phyloP scores from a whole-genome alignment of 805 yeast genomes.

The Candida oleophila region DNA sequence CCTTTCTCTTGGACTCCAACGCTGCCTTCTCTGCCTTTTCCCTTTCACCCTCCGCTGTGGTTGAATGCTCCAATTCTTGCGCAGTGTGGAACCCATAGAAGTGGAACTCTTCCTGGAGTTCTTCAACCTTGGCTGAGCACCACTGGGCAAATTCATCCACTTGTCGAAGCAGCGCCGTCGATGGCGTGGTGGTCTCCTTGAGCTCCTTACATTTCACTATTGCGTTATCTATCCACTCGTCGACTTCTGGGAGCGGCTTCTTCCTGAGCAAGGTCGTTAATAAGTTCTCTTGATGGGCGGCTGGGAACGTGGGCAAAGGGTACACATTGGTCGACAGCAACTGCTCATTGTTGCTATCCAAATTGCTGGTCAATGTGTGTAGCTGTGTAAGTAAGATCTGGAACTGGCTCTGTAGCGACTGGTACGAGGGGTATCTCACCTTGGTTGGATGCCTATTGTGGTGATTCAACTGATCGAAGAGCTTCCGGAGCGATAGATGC shows the following conservation, averaged over 20 bases:
- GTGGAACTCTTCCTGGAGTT: slow-evolving; percentile 52
- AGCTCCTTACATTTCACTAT: slow-evolving; percentile 19
- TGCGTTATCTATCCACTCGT: slow-evolving; percentile 68
- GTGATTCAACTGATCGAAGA: slow-evolving; percentile 35
- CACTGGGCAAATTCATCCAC: slow-evolving; percentile 70
- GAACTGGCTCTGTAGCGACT: slow-evolving; percentile 78
- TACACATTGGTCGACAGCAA: slow-evolving; percentile 71
- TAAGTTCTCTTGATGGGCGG: slow-evolving; percentile 78
- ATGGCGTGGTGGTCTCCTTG: slow-evolving; percentile 16
- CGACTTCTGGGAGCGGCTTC: slow-evolving; percentile 87
- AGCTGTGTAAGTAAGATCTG: slow-evolving; percentile 82
- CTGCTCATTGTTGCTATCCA: slow-evolving; percentile 58
- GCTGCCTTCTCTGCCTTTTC: slow-evolving; percentile 22
- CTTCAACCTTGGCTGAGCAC: slow-evolving; percentile 58
- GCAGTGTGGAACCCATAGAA: slow-evolving; percentile 62
- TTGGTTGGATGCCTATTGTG: slow-evolving; percentile 35
- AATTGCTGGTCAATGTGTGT: slow-evolving; percentile 67
- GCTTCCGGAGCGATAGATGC: slow-evolving; percentile 37
- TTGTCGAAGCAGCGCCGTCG: slow-evolving; percentile 21
- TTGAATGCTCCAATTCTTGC: slow-evolving; percentile 39
- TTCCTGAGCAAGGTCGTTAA: slow-evolving; percentile 83
- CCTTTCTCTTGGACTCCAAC: slow-evolving; percentile 16
- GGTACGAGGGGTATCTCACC: slow-evolving; percentile 46
- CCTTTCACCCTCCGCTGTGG: slow-evolving; percentile 31
- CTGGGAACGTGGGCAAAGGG: slow-evolving; percentile 83